These are phyloP conservation scores for Lepidium aucheri DNA, from an alignment of 345 rosid species.

Conservation along the genomic window DNA sequence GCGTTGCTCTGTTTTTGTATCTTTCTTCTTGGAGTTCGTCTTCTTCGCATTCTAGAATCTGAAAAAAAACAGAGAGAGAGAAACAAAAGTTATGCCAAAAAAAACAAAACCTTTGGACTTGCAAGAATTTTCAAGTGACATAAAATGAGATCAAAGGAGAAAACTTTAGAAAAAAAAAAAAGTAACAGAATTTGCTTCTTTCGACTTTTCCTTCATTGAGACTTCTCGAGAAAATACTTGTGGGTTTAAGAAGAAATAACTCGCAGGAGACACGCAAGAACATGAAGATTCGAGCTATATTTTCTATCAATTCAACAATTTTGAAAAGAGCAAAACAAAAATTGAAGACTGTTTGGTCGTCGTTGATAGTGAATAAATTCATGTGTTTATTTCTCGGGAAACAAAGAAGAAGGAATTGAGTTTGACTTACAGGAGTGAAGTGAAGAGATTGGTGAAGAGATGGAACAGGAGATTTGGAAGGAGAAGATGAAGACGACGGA, in stretches of 20 bases:
- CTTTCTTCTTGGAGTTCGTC: slow-evolving; percentile 32
- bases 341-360: not conserved
- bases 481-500: slow-evolving; percentile 55
- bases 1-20: slow-evolving; percentile 30
- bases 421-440: slow-evolving; percentile 70
- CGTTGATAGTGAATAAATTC: not conserved
- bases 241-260: not conserved
- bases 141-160: not conserved
- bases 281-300: slow-evolving; percentile 5
- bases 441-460: slow-evolving; percentile 42
- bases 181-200: not conserved
- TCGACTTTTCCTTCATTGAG: not conserved
- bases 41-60: slow-evolving; percentile 84
- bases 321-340: not conserved
- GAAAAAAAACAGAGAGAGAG: slow-evolving; percentile 3
- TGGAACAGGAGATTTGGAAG: slow-evolving; percentile 50
- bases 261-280: not conserved
- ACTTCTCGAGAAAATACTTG: not conserved
- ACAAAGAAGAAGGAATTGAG: not conserved
- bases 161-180: slow-evolving; percentile 14
- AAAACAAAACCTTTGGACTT: not conserved
- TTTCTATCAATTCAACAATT: not conserved
- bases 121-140: not conserved
- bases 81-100: not conserved
- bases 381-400: not conserved